phyloP scores from a whole-genome alignment of 2,329 filamentous ascomycete genomes.

The Pseudogymnoascus sp. region DNA sequence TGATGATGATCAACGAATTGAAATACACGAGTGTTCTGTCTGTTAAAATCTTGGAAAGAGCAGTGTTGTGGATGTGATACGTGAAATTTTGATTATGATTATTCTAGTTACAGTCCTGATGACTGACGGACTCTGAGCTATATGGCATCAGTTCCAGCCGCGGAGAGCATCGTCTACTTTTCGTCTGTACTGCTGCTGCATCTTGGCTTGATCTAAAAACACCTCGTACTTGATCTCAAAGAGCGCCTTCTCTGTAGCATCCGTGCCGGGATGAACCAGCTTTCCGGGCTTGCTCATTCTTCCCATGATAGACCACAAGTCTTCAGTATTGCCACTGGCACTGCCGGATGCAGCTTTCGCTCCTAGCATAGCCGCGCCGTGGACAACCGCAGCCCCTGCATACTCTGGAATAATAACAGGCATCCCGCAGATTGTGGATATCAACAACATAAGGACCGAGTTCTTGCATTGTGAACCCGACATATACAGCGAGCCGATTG shows the following conservation, averaged over 20 bases:
- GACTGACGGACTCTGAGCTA: not conserved
- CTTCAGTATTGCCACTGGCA: conserved; percentile 69
- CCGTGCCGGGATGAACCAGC: conserved; percentile 65
- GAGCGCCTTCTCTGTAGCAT: conserved; percentile 68
- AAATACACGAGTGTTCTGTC: not conserved
- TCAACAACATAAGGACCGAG: conserved; percentile 78
- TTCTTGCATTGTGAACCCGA: conserved; percentile 95
- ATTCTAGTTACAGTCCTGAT: not conserved
- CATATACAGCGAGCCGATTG: conserved; percentile 94
- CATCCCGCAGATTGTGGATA: conserved; percentile 85
- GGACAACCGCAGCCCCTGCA: conserved; percentile 89
- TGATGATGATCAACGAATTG: not conserved
- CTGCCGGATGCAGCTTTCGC: conserved; percentile 90
- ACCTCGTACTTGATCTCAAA: conserved; percentile 86
- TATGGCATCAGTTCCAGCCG: conserved; percentile 30
- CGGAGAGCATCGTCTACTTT: conserved; percentile 60
- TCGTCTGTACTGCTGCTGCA: conserved; percentile 73
- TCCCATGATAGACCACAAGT: conserved; percentile 95
- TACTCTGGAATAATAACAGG: conserved; percentile 90
- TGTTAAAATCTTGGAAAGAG: not conserved
- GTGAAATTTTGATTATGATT: not conserved
- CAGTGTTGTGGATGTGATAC: not conserved
- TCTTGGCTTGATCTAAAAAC: conserved; percentile 86
- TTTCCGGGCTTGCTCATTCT: conserved; percentile 91
- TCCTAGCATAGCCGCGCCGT: conserved; percentile 94